Conservation (phyloP, 306 rosid genomes). For the Cyamopsis tetragonoloba region DNA sequence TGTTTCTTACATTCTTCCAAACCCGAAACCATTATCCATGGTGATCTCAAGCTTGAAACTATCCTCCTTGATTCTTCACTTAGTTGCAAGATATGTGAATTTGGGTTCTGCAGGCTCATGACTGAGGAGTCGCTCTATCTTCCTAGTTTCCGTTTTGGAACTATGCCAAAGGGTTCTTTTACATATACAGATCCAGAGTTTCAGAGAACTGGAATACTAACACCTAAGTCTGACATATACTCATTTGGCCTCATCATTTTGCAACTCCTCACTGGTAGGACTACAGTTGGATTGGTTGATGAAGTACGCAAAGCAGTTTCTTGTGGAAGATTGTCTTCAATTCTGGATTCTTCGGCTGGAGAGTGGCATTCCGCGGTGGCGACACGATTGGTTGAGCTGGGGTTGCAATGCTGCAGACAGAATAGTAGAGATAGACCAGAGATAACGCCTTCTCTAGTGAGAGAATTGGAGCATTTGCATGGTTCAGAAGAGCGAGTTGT, state of each 20-base stretch:
- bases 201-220: conserved; percentile 56
- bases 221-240: conserved; percentile 71
- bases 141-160: conserved; percentile 42
- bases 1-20: conserved; percentile 79
- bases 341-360: conserved; percentile 67
- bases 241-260: conserved; percentile 73
- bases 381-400: conserved; percentile 50
- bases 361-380: conserved; percentile 59
- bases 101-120: conserved; percentile 70
- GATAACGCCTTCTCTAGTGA: conserved; percentile 58
- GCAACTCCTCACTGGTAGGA: conserved; percentile 67
- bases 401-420: conserved; percentile 63
- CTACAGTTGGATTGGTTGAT: conserved; percentile 49
- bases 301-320: conserved; percentile 62
- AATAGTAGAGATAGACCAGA: conserved; percentile 63
- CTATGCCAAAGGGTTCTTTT: conserved; percentile 61
- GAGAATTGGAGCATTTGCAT: conserved; percentile 62
- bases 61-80: conserved; percentile 53
- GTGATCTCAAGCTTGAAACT: conserved; percentile 60
- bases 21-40: conserved; percentile 70
- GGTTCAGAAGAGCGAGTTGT: conserved; percentile 58
- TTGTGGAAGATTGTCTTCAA: conserved; percentile 36
- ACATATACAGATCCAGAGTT: conserved; percentile 68
- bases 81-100: conserved; percentile 74
- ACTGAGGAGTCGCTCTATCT: conserved; percentile 51